phyloP scores from a whole-genome alignment of 2,329 filamentous ascomycete genomes.

The Septoria linicola region DNA sequence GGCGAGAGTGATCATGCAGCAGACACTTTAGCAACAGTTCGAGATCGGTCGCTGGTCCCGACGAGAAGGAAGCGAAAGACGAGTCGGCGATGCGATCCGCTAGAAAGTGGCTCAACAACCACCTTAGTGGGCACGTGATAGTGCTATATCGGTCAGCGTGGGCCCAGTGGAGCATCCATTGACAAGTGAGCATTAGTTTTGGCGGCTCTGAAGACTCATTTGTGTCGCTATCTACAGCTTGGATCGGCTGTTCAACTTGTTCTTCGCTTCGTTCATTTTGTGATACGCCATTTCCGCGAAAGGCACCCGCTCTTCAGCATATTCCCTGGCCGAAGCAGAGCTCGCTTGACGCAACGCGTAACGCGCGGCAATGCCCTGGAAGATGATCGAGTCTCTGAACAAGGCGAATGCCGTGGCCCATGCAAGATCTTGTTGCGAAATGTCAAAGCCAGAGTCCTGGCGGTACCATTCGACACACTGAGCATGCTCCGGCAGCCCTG shows the following conservation, averaged over 20 bases:
- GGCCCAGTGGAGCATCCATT: constrained; percentile 1
- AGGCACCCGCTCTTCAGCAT: constrained; percentile 66
- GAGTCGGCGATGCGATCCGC: constrained; percentile 3
- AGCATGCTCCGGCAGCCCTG: constrained; percentile 63
- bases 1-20: constrained; percentile 12
- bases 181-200: constrained; percentile 13
- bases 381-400: constrained; percentile 60
- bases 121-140: constrained; percentile 6
- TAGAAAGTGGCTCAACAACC: not conserved
- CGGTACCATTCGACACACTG: constrained; percentile 65
- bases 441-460: constrained; percentile 69
- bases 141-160: constrained; percentile 12
- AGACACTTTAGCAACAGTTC: constrained; percentile 1
- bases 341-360: constrained; percentile 84
- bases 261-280: constrained; percentile 55
- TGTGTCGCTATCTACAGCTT: constrained; percentile 25
- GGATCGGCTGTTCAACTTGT: constrained; percentile 32
- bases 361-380: constrained; percentile 89
- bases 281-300: constrained; percentile 78
- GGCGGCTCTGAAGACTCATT: not conserved
- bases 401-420: constrained; percentile 65
- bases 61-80: constrained; percentile 4
- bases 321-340: constrained; percentile 72
- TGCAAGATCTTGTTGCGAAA: constrained; percentile 56
- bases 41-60: constrained; percentile 10